These are phyloP conservation scores for Sextonia rubra DNA, from an alignment of 164 flowering plant genomes.

Conservation along the genomic window DNA sequence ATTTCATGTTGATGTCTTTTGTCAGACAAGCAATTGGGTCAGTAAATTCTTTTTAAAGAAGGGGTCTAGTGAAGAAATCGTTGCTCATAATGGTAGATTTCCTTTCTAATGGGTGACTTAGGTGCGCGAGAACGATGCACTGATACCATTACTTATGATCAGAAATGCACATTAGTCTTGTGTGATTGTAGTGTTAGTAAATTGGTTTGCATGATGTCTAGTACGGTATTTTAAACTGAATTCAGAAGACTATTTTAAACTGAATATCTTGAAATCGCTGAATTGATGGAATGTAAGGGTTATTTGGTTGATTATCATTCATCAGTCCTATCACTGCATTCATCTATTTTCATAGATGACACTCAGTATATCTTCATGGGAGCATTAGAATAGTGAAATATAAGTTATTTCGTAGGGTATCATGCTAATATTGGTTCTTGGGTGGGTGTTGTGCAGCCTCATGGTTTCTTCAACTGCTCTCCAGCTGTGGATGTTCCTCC, in stretches of 20 bases:
- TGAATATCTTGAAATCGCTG: neutral
- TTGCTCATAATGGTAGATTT: too few species aligned
- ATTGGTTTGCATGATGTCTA: too few species aligned
- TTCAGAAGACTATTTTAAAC: too few species aligned
- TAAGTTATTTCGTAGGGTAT: neutral
- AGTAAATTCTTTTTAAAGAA: too few species aligned
- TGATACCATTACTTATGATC: too few species aligned
- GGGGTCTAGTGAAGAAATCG: too few species aligned
- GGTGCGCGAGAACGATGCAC: too few species aligned
- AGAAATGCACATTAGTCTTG: too few species aligned
- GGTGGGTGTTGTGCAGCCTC: slow-evolving; percentile 50
- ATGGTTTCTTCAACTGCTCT: slow-evolving; percentile 86
- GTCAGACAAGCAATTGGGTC: too few species aligned
- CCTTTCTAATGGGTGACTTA: too few species aligned
- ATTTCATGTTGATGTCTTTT: too few species aligned
- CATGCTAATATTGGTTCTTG: neutral
- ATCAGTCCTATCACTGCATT: neutral
- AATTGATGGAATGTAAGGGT: neutral
- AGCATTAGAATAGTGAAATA: neutral
- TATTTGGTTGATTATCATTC: neutral
- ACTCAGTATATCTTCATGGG: neutral
- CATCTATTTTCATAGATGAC: neutral
- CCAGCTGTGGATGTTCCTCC: slow-evolving; percentile 94
- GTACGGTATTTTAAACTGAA: neutral
- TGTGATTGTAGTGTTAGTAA: too few species aligned